Base-by-base conservation (phyloP, 306 rosid genomes). In the Prunus kanzakura region DNA sequence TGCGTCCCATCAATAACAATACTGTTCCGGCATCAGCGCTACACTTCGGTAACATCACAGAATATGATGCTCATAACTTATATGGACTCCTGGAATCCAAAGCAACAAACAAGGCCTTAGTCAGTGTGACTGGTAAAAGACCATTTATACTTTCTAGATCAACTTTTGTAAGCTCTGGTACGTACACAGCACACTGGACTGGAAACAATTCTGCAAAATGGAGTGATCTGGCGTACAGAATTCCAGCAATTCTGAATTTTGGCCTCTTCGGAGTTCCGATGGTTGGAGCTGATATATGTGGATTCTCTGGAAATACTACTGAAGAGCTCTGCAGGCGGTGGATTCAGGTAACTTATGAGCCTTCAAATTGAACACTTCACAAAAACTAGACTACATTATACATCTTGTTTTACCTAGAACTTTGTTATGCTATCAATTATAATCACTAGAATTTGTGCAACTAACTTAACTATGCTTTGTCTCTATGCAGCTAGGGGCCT, bases 311-410 rank as follows among this genome's bases (percentile, higher is more conserved):
- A 65, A 9, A 86, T 81, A 94, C 98, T 43, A 90, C 63, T 6
- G 98, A 94, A 87, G 98, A 94, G 77, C 96, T 91, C 45, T 94
- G 98, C 47, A 65, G n/a, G 72, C 90, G 98, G 4, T 94, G 98
- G 97, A 94, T 94, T 81, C 97, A 94, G 98, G 97, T 90, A 84
- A 75, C 74, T 62, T 46, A 54, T 41, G 41, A 63, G 46, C 22
- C 18, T 56, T 45, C 32, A 6, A 3, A 10, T 22, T 67, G 41
- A 41, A 55, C 14, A 56, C 9, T 35, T 56, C 8, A 20, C 1
- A 11, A 54, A 14, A 20, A 4, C 20, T 71, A 0, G 11, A 54
- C 32, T 12, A 54, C 47, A 2, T 29, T 51, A n/a, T 25, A 11
- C 5, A 60, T 51, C 49, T 19, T 52, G 23, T 27, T 52, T 51